Percentiles rank a stretch among this genome's conserved stretches.
Evolutionary conservation across 805 yeast species (phyloP).

Genomic region (Torulaspora indica): DNA sequence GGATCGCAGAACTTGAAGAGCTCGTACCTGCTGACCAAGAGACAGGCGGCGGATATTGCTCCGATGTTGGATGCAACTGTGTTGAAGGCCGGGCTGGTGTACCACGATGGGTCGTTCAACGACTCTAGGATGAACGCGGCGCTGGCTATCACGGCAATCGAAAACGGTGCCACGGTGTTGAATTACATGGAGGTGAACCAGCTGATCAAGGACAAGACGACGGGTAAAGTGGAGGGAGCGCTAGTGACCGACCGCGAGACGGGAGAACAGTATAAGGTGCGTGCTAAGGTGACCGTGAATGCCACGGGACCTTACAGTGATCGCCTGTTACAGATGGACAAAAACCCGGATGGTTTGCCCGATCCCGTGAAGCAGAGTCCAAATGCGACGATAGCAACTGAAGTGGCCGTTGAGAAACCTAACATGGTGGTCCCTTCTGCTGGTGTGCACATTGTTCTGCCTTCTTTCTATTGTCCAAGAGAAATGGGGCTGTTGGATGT

Average conservation of each 20-base stretch:
- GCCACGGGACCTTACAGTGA: slow-evolving; percentile 96
- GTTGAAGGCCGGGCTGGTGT: slow-evolving; percentile 85
- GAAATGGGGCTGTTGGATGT: slow-evolving; percentile 89
- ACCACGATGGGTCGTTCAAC: slow-evolving; percentile 93
- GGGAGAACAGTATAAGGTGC: slow-evolving; percentile 55
- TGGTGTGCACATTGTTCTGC: slow-evolving; percentile 89
- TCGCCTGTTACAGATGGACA: slow-evolving; percentile 79
- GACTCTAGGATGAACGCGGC: slow-evolving; percentile 88
- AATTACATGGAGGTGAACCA: slow-evolving; percentile 82
- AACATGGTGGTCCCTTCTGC: slow-evolving; percentile 90
- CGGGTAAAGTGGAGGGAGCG: slow-evolving; percentile 67
- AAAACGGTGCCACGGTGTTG: slow-evolving; percentile 82
- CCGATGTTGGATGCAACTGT: slow-evolving; percentile 78
- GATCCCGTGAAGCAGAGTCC: slow-evolving; percentile 38
- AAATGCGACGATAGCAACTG: slow-evolving; percentile 27
- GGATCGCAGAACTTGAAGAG: slow-evolving; percentile 79
- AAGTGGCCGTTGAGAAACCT: slow-evolving; percentile 42
- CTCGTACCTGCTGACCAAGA: slow-evolving; percentile 66
- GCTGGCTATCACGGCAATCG: slow-evolving; percentile 78
- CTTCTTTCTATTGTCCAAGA: slow-evolving; percentile 86
- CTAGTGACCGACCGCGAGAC: slow-evolving; percentile 68
- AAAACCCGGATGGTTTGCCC: slow-evolving; percentile 59
- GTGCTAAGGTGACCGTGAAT: slow-evolving; percentile 72
- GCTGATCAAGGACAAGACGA: slow-evolving; percentile 57
- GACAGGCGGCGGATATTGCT: slow-evolving; percentile 64